These are phyloP conservation scores for Pleurotus pulmonarius DNA, from an alignment of 768 basidiomycete species.

Conservation along the genomic window DNA sequence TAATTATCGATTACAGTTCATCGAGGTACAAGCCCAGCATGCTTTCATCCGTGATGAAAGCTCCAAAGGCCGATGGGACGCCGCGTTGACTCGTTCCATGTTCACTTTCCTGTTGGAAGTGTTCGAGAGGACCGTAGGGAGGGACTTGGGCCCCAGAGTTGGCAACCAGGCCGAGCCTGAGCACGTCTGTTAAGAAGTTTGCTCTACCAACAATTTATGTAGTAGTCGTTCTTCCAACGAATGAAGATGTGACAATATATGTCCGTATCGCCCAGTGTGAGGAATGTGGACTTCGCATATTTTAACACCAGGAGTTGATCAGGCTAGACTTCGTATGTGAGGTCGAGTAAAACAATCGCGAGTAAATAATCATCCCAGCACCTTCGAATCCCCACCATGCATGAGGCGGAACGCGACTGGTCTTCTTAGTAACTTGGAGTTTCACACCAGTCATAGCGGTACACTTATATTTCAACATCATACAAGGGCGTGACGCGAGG, in stretches of 20 bases:
- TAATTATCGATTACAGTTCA: slow-evolving; percentile 47
- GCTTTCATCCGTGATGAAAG: slow-evolving; percentile 93
- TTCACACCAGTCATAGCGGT: background rate
- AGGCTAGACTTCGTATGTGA: too few species aligned
- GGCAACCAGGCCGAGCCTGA: slow-evolving; percentile 47
- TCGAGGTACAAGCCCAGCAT: slow-evolving; percentile 96
- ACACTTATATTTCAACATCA: slow-evolving; percentile 9
- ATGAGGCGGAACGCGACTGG: too few species aligned
- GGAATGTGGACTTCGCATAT: background rate
- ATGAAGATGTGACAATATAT: background rate
- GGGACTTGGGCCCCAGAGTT: slow-evolving; percentile 75
- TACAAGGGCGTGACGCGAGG: slow-evolving; percentile 9
- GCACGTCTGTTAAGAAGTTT: slow-evolving; percentile 65
- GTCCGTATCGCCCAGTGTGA: background rate
- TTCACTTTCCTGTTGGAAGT: slow-evolving; percentile 91
- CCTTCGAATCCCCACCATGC: too few species aligned
- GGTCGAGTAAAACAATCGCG: too few species aligned
- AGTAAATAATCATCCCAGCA: too few species aligned
- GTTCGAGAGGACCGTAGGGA: slow-evolving; percentile 82
- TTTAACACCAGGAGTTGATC: too few species aligned
- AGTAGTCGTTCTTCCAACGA: background rate
- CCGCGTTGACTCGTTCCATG: slow-evolving; percentile 76
- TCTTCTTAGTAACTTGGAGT: too few species aligned
- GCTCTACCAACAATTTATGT: background rate
- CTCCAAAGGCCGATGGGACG: slow-evolving; percentile 95